Base-by-base conservation (phyloP, 345 rosid genomes). In the Citropsis articulata region DNA sequence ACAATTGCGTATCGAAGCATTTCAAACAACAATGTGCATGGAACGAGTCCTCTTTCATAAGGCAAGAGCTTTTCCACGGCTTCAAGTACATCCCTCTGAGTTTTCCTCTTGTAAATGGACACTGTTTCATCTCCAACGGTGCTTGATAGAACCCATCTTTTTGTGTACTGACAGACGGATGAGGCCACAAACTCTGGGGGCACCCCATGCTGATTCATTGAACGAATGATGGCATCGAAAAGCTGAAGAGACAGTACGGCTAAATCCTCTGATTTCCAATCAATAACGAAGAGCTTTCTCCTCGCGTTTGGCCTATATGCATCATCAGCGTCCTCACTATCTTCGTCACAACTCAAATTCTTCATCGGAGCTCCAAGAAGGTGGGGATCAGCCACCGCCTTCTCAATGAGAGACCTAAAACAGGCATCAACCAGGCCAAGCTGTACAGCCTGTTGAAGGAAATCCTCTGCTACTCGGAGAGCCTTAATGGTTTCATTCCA, bases 401-500 rank as follows among this genome's bases (percentile, higher is more conserved):
- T 89, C 9, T 72, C 81, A 27, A 90, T 36, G 5, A 95, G 84
- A 62, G 94, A 85, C 59, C 90, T 90, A 13, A 92, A 80, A 75
- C 96, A 90, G 78, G 90, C 81, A 65, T 89, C 89, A 1, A 92
- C 67, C 69, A 95, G 75, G 67, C 93, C 93, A 45, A 84, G 63
- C 36, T 80, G 83, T 62, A 50, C 70, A 33, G 89, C 90, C 72
- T 79, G 88, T 69, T 83, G 70, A 69, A 89, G 82, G 72, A 75
- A 50, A 62, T 76, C 82, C 9, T 81, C 88, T 0, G 85, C 80
- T 0, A 81, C 82, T 35, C 86, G 85, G 30, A 90, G 81, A 66
- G 90, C 97, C 78, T 78, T 93, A 48, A 95, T 83, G 18, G 91
- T 90, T 78, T 92, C 90, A 22, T 90, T 90, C 99, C 99, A 95